phyloP scores from a whole-genome alignment of 768 basidiomycete species.

The Boletus rubropictus region DNA sequence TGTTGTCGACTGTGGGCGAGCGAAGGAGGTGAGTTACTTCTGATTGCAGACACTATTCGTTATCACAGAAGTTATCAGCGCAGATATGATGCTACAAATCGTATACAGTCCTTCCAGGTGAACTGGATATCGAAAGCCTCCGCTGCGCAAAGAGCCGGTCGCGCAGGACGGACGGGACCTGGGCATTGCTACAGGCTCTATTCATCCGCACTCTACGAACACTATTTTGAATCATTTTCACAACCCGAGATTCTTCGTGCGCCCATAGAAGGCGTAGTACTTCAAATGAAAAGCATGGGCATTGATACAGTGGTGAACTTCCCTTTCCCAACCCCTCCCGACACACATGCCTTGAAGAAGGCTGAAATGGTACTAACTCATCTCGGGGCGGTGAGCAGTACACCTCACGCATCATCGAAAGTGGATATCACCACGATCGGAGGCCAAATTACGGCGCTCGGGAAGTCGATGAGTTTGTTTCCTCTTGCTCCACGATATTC shows the following conservation, averaged over 20 bases:
- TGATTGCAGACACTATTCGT: background rate
- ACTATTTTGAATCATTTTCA: constrained; percentile 83
- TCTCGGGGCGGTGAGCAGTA: constrained; percentile 70
- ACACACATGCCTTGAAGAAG: constrained; percentile 63
- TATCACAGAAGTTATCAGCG: constrained; percentile 43
- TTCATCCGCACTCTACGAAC: constrained; percentile 90
- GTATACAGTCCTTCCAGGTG: constrained; percentile 89
- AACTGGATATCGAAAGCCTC: constrained; percentile 95
- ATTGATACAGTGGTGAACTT: constrained; percentile 96
- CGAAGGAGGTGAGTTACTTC: constrained; percentile 67
- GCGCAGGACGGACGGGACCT: constrained; percentile 95
- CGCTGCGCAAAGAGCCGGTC: constrained; percentile 88
- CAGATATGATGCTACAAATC: constrained; percentile 70
- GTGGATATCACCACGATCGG: constrained; percentile 31
- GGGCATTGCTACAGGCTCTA: constrained; percentile 98
- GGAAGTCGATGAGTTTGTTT: constrained; percentile 89
- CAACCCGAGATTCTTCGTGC: constrained; percentile 90
- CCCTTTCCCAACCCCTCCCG: constrained; percentile 96
- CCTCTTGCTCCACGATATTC: constrained; percentile 92
- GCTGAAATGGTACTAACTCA: constrained; percentile 78
- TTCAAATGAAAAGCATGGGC: constrained; percentile 99
- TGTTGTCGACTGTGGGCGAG: constrained; percentile 94
- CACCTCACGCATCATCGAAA: constrained; percentile 21
- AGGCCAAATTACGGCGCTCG: constrained; percentile 79
- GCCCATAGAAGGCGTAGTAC: constrained; percentile 93